phyloP scores from a whole-genome alignment of 805 yeast genomes.

The Priceomyces fermenticarens region DNA sequence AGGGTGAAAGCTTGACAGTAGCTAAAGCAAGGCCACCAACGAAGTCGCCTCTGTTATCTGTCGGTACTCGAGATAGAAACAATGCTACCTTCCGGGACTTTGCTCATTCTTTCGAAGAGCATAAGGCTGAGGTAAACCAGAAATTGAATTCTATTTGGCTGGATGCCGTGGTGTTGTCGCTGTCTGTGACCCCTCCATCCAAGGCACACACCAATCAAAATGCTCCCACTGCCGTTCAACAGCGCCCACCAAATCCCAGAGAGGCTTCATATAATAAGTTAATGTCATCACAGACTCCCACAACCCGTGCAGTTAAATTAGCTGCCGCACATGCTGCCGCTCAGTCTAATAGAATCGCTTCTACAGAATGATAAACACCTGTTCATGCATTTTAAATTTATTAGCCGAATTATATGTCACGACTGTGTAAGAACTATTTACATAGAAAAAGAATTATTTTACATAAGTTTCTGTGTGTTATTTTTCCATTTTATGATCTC shows the following conservation, averaged over 20 bases:
- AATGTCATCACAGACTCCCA: slow-evolving; percentile 24
- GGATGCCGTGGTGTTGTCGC: slow-evolving; percentile 29
- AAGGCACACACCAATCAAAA: slow-evolving; percentile 4
- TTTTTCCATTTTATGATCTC: no score
- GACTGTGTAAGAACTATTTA: no score
- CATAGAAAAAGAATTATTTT: no score
- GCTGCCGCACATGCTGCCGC: slow-evolving; percentile 18
- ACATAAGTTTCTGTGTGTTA: no score
- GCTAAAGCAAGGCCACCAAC: slow-evolving; percentile 15
- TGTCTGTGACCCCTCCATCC: slow-evolving; percentile 8
- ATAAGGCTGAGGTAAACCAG: slow-evolving; percentile 24
- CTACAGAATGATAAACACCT: no score
- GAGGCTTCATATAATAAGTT: slow-evolving; percentile 18
- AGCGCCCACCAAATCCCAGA: slow-evolving; percentile 19
- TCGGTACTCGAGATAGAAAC: slow-evolving; percentile 8
- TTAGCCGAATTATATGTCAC: no score
- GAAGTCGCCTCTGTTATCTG: slow-evolving; percentile 6
- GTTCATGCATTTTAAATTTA: no score
- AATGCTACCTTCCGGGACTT: slow-evolving; percentile 34
- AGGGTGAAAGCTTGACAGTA: slow-evolving; percentile 18
- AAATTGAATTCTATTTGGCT: slow-evolving; percentile 37
- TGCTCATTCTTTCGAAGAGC: slow-evolving; percentile 28
- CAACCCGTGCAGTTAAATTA: slow-evolving; percentile 34
- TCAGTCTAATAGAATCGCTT: slow-evolving; percentile 2
- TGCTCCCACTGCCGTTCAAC: slow-evolving; percentile 8